Conservation (phyloP, 176 grass and related monocot genomes). For the Rhynchospora breviuscula region DNA sequence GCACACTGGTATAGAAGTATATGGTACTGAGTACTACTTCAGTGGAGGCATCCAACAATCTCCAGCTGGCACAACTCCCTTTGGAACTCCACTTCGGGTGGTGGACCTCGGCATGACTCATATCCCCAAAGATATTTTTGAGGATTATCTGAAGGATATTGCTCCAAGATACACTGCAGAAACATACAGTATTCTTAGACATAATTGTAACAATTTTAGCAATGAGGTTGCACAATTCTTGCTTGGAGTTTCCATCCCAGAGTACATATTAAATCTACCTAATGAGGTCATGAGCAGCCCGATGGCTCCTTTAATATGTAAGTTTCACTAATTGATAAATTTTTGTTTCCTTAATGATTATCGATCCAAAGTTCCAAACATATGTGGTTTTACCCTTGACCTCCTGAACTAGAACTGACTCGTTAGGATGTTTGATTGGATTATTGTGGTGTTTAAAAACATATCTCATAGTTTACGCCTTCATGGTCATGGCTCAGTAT, state of each 20-base stretch:
- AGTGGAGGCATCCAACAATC: constrained; percentile 70
- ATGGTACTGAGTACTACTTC: constrained; percentile 74
- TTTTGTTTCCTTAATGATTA: background rate
- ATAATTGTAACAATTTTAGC: constrained; percentile 99
- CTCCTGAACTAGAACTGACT: background rate
- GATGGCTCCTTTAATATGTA: constrained; percentile 56
- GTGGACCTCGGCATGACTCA: constrained; percentile 65
- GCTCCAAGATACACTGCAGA: constrained; percentile 56
- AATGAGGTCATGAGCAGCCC: constrained; percentile 82
- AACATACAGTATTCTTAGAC: constrained; percentile 62
- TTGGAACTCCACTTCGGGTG: constrained; percentile 51
- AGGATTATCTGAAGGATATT: constrained; percentile 76
- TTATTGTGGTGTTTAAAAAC: background rate
- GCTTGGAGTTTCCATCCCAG: constrained; percentile 47
- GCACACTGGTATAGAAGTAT: constrained; percentile 83
- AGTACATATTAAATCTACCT: constrained; percentile 75
- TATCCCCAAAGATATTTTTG: constrained; percentile 64
- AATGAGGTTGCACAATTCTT: constrained; percentile 82
- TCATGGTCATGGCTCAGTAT: background rate
- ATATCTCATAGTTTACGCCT: background rate
- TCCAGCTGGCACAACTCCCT: constrained; percentile 45
- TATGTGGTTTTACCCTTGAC: background rate
- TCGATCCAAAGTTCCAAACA: background rate
- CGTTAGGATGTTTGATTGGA: background rate
- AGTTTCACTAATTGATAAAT: background rate